phyloP scores from a whole-genome alignment of 148 eudicot genomes.

The Chenopodium berlandieri region DNA sequence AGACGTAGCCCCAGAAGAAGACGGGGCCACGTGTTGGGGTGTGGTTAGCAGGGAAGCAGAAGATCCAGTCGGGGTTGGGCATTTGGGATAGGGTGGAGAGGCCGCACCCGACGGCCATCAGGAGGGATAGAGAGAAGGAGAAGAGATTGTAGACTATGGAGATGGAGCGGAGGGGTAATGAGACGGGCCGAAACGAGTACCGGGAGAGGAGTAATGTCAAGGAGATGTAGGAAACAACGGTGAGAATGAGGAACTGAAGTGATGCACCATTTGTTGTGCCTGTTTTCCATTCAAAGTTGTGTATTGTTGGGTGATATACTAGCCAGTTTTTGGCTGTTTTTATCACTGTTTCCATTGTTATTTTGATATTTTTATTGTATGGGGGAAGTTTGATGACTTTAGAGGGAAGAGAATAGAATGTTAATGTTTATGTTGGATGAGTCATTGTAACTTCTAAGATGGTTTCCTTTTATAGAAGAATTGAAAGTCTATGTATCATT shows the following conservation, averaged over 20 bases:
- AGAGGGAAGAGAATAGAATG: too few species aligned
- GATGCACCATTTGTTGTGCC: slow-evolving; percentile 42
- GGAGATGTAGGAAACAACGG: slow-evolving; percentile 52
- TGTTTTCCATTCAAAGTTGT: slow-evolving; percentile 48
- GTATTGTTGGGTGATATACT: slow-evolving; percentile 56
- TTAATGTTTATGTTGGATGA: too few species aligned
- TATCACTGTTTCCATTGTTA: not conserved
- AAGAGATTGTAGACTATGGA: slow-evolving; percentile 50
- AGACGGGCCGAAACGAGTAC: slow-evolving; percentile 30
- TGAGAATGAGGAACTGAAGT: slow-evolving; percentile 42
- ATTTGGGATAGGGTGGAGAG: slow-evolving; percentile 56
- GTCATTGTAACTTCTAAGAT: too few species aligned
- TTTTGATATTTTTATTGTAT: not conserved
- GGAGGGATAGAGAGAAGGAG: slow-evolving; percentile 62
- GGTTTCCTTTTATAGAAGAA: too few species aligned
- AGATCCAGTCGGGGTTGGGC: slow-evolving; percentile 32
- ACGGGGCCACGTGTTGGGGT: slow-evolving; percentile 58
- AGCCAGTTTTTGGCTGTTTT: slow-evolving; percentile 32
- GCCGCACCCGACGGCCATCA: slow-evolving; percentile 56
- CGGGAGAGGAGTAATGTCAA: slow-evolving; percentile 44
- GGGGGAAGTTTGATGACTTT: too few species aligned
- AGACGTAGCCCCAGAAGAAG: slow-evolving; percentile 85
- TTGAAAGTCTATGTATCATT: too few species aligned
- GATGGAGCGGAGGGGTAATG: slow-evolving; percentile 16
- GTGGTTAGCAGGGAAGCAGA: slow-evolving; percentile 64